A percentile compares a stretch with the other conserved stretches of the same genome.
Conservation (phyloP, 148 eudicot genomes). For the Rhododendron ferrugineum region DNA sequence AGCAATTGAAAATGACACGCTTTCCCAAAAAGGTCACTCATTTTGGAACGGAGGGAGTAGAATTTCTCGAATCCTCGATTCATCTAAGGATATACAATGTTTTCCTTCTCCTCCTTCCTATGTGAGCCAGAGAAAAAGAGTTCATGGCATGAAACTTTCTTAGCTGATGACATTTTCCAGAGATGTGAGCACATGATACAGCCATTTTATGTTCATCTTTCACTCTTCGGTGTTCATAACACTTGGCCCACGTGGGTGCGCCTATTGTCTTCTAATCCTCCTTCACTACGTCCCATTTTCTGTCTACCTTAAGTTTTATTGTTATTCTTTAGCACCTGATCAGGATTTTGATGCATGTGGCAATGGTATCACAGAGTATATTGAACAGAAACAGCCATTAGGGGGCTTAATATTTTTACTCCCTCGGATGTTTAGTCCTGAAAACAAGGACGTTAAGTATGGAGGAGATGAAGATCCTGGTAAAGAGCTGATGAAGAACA, state of each 20-base stretch:
- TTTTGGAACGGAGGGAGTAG: too few relatives aligned
- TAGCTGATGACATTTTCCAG: background rate
- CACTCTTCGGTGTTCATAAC: background rate
- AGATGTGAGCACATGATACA: background rate
- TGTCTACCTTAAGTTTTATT: background rate
- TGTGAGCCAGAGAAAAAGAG: background rate
- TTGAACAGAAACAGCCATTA: conserved; percentile 62
- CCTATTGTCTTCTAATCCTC: background rate
- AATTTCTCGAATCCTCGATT: background rate
- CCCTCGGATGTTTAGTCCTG: conserved; percentile 57
- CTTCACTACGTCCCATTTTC: background rate
- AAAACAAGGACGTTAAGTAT: conserved; percentile 27
- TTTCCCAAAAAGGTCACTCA: too few relatives aligned
- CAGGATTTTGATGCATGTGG: background rate
- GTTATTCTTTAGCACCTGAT: conserved; percentile 7
- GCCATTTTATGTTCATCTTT: background rate
- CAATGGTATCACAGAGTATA: conserved; percentile 49
- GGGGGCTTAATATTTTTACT: conserved; percentile 88
- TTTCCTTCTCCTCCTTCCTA: background rate
- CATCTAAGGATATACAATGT: background rate
- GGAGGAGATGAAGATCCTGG: conserved; percentile 33
- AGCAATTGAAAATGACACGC: too few relatives aligned
- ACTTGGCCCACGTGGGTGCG: background rate
- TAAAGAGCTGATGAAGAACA: conserved; percentile 30
- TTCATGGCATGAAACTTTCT: background rate